Evolutionary conservation across 176 grass and related monocot genomes (phyloP).

Genomic region (Phoenix roebelenii): DNA sequence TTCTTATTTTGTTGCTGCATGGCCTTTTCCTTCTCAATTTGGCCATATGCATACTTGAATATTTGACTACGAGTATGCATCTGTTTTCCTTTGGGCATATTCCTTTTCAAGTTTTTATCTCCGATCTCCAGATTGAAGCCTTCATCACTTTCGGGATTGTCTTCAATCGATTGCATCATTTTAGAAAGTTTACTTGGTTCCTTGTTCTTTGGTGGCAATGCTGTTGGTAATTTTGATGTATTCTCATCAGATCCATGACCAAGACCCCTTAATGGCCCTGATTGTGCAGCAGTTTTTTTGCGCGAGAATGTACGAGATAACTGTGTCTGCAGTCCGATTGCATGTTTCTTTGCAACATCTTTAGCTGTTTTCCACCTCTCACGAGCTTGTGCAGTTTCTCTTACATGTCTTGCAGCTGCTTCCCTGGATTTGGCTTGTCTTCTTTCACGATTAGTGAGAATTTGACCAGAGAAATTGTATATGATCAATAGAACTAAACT

Average conservation of each 20-base stretch:
- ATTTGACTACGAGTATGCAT: constrained; percentile 85
- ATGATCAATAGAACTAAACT: constrained; percentile 64
- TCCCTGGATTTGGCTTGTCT: constrained; percentile 88
- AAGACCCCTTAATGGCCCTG: constrained; percentile 28
- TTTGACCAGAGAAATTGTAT: constrained; percentile 91
- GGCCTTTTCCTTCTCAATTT: constrained; percentile 89
- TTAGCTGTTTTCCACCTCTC: constrained; percentile 85
- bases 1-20: constrained; percentile 68
- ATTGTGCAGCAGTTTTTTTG: constrained; percentile 35
- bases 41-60: constrained; percentile 86
- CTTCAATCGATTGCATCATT: constrained; percentile 54
- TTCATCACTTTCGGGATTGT: constrained; percentile 47
- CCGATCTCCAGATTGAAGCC: constrained; percentile 68
- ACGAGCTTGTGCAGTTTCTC: constrained; percentile 52
- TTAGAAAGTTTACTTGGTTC: constrained; percentile 44
- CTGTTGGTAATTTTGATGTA: constrained; percentile 19
- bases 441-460: constrained; percentile 69
- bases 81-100: constrained; percentile 49
- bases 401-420: constrained; percentile 59
- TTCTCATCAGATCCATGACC: constrained; percentile 11
- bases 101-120: constrained; percentile 64
- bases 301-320: constrained; percentile 81
- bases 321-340: constrained; percentile 42
- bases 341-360: constrained; percentile 78
- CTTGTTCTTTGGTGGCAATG: constrained; percentile 24